A percentile compares a stretch with the other conserved stretches of the same genome.
phyloP scores from a whole-genome alignment of 306 rosid genomes.

The Sicyos baderoa region DNA sequence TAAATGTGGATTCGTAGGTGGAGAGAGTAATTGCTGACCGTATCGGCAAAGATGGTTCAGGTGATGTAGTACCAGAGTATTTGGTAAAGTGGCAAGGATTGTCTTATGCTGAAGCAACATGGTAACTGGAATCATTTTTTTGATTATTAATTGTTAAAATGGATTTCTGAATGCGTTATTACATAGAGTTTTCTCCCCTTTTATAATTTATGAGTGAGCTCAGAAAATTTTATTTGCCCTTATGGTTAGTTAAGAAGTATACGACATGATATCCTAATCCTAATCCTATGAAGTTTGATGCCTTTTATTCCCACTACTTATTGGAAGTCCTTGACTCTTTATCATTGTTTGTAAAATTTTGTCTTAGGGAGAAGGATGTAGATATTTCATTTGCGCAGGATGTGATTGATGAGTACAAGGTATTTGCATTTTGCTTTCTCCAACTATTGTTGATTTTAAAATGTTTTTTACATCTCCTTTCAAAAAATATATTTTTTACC shows the following conservation, averaged over 20 bases:
- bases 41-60: constrained; percentile 65
- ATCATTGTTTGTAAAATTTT: constrained; percentile 23
- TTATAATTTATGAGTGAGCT: neutral
- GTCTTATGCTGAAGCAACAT: constrained; percentile 97
- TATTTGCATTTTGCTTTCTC: constrained; percentile 25
- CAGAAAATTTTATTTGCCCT: neutral
- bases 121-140: constrained; percentile 36
- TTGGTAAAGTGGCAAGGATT: constrained; percentile 98
- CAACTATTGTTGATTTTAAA: neutral
- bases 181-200: neutral
- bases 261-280: neutral
- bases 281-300: neutral
- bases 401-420: constrained; percentile 92
- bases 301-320: neutral
- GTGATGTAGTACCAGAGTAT: constrained; percentile 72
- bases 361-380: constrained; percentile 84
- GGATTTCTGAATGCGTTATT: neutral
- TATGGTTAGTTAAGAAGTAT: neutral
- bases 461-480: neutral
- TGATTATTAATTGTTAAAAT: neutral
- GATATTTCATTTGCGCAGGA: constrained; percentile 92
- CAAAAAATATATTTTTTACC: neutral
- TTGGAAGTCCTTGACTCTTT: constrained; percentile 24
- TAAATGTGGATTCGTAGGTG: constrained; percentile 42
- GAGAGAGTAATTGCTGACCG: constrained; percentile 92